Evolutionary conservation across 2,329 filamentous ascomycete genomes (phyloP).

Genomic region (Stromatinia cepivora): DNA sequence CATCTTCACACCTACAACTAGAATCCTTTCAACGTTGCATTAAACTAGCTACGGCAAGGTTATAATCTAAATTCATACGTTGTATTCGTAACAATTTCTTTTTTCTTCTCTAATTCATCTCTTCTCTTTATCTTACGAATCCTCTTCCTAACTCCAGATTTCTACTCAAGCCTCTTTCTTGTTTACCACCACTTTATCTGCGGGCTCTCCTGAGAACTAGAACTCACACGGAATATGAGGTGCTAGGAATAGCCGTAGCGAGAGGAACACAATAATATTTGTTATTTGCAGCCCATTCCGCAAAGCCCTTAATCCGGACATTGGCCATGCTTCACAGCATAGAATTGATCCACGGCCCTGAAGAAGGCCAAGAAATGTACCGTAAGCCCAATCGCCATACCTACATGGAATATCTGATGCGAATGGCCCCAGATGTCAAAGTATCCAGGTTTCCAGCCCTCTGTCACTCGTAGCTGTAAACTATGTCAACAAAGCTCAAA

Average conservation of each 20-base stretch:
- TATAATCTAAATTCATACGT: too few relatives aligned
- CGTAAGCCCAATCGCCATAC: conserved; percentile 11
- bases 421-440: conserved; percentile 19
- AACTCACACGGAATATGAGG: not conserved
- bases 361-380: conserved; percentile 21
- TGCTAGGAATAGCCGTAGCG: not conserved
- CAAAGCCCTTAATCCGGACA: not conserved
- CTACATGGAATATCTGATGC: conserved; percentile 16
- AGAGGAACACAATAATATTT: not conserved
- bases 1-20: too few relatives aligned
- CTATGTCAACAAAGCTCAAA: not conserved
- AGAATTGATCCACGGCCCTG: conserved; percentile 15
- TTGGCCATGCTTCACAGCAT: conserved; percentile 1
- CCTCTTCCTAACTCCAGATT: too few relatives aligned
- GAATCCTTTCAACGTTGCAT: too few relatives aligned
- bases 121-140: too few relatives aligned
- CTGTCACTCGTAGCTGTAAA: conserved; percentile 1
- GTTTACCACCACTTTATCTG: too few relatives aligned
- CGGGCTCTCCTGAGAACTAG: not conserved
- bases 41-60: too few relatives aligned
- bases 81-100: too few relatives aligned
- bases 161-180: too few relatives aligned
- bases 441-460: conserved; percentile 13
- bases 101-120: too few relatives aligned
- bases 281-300: not conserved